Base-by-base conservation (phyloP, 1,284 basidiomycete species). In the Rhodotorula sp. region DNA sequence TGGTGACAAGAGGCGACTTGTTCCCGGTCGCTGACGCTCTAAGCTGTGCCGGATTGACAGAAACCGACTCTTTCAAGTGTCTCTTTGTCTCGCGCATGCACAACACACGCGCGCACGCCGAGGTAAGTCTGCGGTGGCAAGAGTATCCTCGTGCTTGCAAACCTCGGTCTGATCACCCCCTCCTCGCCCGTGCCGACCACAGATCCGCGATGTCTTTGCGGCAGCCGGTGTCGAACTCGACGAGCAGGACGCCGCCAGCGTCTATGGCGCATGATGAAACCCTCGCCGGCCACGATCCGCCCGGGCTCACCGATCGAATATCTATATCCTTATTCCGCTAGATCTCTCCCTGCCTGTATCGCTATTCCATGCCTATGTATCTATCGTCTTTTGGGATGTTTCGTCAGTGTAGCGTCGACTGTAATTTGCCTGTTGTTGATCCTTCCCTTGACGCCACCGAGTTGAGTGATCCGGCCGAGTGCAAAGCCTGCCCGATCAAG, bases 41-140 rank as follows among this genome's bases (percentile, higher is more conserved):
- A 57, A 12, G 30, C 44, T 26, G 26, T 49, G 5, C 15, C 45
- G 46, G n/a, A n/a, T 54, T 26, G 22, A n/a, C 59, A 61, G 60
- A 48, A 46, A 49, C 53, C 24, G 67, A 66, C 51, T 55, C 46
- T 18, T 59, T 73, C 55, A 37, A 49, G n/a, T 75, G 74, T 42
- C 37, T 54, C 12, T 75, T 65, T 60, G 71, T 69, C n/a, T 58
- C 67, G 5, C 61, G 74, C 17, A 75, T 75, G 74, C 57, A 64
- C 42, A 73, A 61, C n/a, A 75, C 74, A 2, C 63, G 74, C 0
- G 57, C 57, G 22, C 74, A 75, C 20, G 61, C 65, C 55, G 74
- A 75, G 70, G 72, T 64, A 20, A 33, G 66, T 67, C 8, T n/a
- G 29, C 26, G 24, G n/a, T 42, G 37, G 37, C 37, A 42, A 42